Percentiles rank a stretch among this genome's conserved stretches.
Evolutionary conservation across 2,329 filamentous ascomycete species (phyloP).

Genomic region (Pleomassaria siparia): DNA sequence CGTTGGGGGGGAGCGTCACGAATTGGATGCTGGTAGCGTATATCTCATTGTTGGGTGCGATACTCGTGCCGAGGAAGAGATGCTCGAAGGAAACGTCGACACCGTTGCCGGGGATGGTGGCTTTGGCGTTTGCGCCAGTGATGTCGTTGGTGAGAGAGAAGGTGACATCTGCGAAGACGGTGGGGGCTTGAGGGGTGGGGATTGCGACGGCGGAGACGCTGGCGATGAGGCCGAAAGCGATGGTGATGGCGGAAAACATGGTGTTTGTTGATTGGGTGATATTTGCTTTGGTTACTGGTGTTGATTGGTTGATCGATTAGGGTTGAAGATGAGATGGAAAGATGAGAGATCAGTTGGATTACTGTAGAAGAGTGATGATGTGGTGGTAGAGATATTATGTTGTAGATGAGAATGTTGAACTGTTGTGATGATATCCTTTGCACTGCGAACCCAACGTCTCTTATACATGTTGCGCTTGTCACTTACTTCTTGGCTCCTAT

Average conservation of each 20-base stretch:
- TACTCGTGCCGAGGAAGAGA: not conserved
- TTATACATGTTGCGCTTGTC: not conserved
- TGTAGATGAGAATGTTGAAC: not conserved
- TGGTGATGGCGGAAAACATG: not conserved
- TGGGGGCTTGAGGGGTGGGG: not conserved
- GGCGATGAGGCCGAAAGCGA: not conserved
- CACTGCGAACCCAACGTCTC: not conserved
- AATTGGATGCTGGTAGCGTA: not conserved
- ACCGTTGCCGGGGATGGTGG: not conserved
- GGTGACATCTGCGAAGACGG: not conserved
- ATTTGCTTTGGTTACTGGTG: not conserved
- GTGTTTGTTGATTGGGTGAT: too few relatives aligned
- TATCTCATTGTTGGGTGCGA: not conserved
- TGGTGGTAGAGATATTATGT: too few relatives aligned
- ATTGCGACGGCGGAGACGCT: not conserved
- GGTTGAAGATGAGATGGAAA: not conserved
- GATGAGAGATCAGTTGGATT: too few relatives aligned
- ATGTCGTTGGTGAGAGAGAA: not conserved
- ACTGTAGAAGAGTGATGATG: too few relatives aligned
- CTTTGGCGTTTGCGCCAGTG: not conserved
- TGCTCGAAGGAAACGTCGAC: not conserved
- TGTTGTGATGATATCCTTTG: not conserved
- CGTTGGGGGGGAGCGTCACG: not conserved
- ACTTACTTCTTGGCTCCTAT: not conserved
- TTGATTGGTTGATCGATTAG: not conserved